phyloP scores from a whole-genome alignment of 495 filamentous ascomycete genomes.

The Rostrohypoxylon terebratum region DNA sequence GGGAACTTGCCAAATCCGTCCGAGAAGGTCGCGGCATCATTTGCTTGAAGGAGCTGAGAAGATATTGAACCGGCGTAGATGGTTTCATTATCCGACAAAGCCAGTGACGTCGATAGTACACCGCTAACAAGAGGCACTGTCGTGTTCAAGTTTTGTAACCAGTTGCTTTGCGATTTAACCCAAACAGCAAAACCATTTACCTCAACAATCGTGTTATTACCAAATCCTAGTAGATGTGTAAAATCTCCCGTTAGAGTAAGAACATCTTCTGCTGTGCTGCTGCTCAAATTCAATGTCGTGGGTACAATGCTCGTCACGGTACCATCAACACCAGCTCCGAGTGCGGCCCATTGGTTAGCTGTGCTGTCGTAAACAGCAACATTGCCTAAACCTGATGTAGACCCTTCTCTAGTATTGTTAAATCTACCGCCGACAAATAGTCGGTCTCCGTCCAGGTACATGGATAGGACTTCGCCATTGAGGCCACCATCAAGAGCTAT shows the following conservation, averaged over 20 bases:
- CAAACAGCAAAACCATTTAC: constrained; percentile 87
- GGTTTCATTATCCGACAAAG: constrained; percentile 68
- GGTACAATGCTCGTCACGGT: constrained; percentile 77
- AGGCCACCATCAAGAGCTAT: constrained; percentile 76
- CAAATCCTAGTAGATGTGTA: constrained; percentile 73
- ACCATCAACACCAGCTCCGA: constrained; percentile 90
- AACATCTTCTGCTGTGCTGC: constrained; percentile 73
- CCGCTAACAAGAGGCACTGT: constrained; percentile 75
- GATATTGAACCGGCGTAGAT: constrained; percentile 83
- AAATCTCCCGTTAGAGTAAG: constrained; percentile 88
- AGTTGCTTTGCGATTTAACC: constrained; percentile 90
- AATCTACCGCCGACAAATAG: constrained; percentile 92
- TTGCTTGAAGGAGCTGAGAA: constrained; percentile 74
- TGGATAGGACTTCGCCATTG: constrained; percentile 79
- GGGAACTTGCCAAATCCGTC: constrained; percentile 69
- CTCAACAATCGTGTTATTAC: constrained; percentile 66
- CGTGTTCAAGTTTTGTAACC: constrained; percentile 83
- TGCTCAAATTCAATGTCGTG: constrained; percentile 82
- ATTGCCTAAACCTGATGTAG: constrained; percentile 70
- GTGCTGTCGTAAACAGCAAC: constrained; percentile 79
- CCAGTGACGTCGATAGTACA: constrained; percentile 72
- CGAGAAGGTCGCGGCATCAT: constrained; percentile 74
- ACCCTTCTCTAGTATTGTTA: constrained; percentile 74
- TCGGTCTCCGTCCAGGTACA: constrained; percentile 70
- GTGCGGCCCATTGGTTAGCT: constrained; percentile 76